Conservation (phyloP, 257 asterid genomes). For the Solanum ahanhuiri region DNA sequence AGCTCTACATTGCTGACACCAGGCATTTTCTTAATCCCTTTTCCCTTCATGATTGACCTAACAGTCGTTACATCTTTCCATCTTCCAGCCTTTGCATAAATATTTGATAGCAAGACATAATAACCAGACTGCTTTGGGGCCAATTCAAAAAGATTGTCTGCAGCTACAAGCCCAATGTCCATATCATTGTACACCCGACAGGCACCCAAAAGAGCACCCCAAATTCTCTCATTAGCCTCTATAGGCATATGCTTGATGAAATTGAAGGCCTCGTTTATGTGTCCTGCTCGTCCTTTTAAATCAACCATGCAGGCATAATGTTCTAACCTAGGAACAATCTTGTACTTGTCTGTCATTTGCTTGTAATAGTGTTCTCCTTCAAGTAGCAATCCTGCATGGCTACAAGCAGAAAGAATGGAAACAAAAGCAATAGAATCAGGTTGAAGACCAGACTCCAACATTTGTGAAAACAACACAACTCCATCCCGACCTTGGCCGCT, state of each 20-base stretch:
- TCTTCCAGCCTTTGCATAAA: slow-evolving; percentile 80
- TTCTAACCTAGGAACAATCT: slow-evolving; percentile 60
- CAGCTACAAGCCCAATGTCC: slow-evolving; percentile 70
- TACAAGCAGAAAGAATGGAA: slow-evolving; percentile 83
- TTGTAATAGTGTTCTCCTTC: slow-evolving; percentile 48
- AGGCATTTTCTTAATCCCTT: slow-evolving; percentile 67
- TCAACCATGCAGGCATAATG: slow-evolving; percentile 88
- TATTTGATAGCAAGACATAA: slow-evolving; percentile 68
- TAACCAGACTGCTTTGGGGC: slow-evolving; percentile 74
- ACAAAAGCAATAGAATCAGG: slow-evolving; percentile 89
- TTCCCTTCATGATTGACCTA: slow-evolving; percentile 55
- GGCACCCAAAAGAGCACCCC: slow-evolving; percentile 83
- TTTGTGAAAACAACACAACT: slow-evolving; percentile 42
- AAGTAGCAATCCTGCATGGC: slow-evolving; percentile 66
- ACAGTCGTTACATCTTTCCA: slow-evolving; percentile 66
- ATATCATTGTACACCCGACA: slow-evolving; percentile 65
- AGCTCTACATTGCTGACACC: slow-evolving; percentile 84
- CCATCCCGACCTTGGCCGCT: slow-evolving; percentile 74
- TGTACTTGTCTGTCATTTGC: slow-evolving; percentile 50
- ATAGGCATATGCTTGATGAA: slow-evolving; percentile 45
- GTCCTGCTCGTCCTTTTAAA: slow-evolving; percentile 73
- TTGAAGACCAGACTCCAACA: slow-evolving; percentile 39
- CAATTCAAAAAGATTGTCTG: slow-evolving; percentile 65
- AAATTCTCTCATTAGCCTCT: slow-evolving; percentile 64
- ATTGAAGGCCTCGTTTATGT: slow-evolving; percentile 54